Evolutionary conservation across 1,284 basidiomycete genomes (phyloP), one percentile per base, ranked within the genome.

Genomic region (Ceratobasidium theobromae): DNA sequence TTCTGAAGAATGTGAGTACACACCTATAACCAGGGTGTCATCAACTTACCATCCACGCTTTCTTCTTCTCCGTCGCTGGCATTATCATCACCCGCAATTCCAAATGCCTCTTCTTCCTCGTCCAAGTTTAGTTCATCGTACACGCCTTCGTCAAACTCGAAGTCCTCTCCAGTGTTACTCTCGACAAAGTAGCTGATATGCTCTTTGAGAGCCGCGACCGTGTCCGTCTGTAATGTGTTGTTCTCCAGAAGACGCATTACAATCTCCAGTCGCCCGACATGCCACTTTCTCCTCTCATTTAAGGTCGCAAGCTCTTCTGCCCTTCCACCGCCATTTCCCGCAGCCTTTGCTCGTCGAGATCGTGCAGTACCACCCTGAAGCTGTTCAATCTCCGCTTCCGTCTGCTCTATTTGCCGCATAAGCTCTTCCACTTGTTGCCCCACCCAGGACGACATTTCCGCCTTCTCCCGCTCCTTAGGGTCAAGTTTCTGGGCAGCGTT

Each of bases 81-180:
- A 65, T 91, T 88, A 53, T 95, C 93, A 58, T 84, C 84, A 67
- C 84, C 83, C 58, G 83, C 85, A 65, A 92, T 79, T 58, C 91
- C 91, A 74, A 89, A 94, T 72, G 89, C 87, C 79, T 95, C 96
- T 75, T 99, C 84, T 71, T 84, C 94, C 74, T 98, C 96, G 72
- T 98, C 93, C 55, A 99, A 88, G 73, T 94, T 93, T 71, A 99
- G 92, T 49, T 99, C 96, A 74, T 99, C 97, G 73, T 99, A 99
- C 68, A 99, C 93, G 55, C 93, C 95, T 75, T 96, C 91, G 74
- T 99, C 94, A 76, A 97, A 96, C 69, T 98, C 94, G 76, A 98
- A 99, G 74, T 94, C 91, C 74, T 99, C 97, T 69, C 97, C 95
- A 78, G 86, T 87, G 78, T 99, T 99, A 75, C 86, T 91, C 77